Evolutionary conservation across 176 grass and related monocot species (phyloP).

Genomic region (Raddia guianensis): DNA sequence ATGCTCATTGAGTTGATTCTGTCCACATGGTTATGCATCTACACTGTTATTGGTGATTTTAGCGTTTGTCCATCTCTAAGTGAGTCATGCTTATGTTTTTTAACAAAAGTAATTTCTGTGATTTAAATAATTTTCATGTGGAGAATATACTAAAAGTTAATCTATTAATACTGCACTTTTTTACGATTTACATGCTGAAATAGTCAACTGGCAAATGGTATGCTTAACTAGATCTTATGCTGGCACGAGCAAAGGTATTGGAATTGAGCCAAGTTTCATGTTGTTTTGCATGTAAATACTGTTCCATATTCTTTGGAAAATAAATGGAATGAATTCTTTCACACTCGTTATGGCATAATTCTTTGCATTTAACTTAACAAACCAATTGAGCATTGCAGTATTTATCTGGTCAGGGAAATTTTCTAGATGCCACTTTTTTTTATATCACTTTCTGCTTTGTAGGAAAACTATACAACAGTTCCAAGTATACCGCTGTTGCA

Average conservation of each 20-base stretch:
- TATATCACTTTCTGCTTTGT: not conserved
- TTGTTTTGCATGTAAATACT: not conserved
- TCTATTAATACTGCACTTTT: not conserved
- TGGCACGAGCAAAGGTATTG: not conserved
- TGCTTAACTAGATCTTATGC: not conserved
- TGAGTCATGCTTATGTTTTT: not conserved
- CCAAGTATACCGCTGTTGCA: not conserved
- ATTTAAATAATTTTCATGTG: not conserved
- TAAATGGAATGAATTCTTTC: not conserved
- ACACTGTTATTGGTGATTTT: not conserved
- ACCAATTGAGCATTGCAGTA: not conserved
- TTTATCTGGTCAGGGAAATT: not conserved
- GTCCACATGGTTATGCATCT: slow-evolving; percentile 1
- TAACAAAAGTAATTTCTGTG: not conserved
- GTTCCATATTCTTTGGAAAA: not conserved
- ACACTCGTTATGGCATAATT: not conserved
- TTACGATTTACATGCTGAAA: not conserved
- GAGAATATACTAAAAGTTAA: slow-evolving; percentile 5
- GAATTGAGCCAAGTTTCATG: not conserved
- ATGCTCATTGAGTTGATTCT: not conserved
- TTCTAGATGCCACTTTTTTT: not conserved
- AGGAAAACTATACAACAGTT: not conserved
- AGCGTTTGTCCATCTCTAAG: not conserved
- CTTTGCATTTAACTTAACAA: not conserved
- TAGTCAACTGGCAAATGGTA: not conserved